phyloP scores from a whole-genome alignment of 306 rosid species.

The Rosa multiflora region DNA sequence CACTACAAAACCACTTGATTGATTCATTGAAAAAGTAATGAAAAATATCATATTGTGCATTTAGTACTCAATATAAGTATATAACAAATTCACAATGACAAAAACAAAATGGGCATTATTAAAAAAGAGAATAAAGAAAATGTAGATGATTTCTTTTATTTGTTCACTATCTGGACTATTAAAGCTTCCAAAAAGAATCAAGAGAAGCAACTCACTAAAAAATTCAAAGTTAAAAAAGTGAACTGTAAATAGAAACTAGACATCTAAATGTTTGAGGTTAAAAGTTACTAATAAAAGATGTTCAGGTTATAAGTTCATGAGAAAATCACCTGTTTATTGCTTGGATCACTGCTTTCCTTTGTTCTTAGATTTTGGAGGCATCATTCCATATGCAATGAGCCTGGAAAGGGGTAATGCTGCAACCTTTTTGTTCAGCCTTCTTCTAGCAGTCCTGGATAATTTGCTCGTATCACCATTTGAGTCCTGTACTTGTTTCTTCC shows the following conservation, averaged over 20 bases:
- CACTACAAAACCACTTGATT: not conserved
- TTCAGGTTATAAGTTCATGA: not conserved
- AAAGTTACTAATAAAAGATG: no score
- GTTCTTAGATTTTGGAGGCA: constrained; percentile 46
- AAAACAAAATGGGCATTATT: not conserved
- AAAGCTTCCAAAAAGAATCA: not conserved
- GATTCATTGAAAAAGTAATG: not conserved
- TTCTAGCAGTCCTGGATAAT: constrained; percentile 62
- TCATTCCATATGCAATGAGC: constrained; percentile 51
- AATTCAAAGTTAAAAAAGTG: not conserved
- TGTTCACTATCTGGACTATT: not conserved
- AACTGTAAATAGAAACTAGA: not conserved
- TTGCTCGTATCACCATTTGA: constrained; percentile 29
- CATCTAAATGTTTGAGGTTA: not conserved
- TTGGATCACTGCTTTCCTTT: constrained; percentile 41
- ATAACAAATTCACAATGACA: not conserved
- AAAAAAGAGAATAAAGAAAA: not conserved
- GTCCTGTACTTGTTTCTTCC: constrained; percentile 33
- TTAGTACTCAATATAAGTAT: not conserved
- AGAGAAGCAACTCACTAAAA: not conserved
- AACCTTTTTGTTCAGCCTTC: constrained; percentile 33
- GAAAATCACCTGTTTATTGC: constrained; percentile 38
- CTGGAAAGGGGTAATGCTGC: constrained; percentile 41
- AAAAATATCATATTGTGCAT: not conserved
- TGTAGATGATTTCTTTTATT: not conserved